Conservation (phyloP, 805 yeast species). For the Candida ponderosae region DNA sequence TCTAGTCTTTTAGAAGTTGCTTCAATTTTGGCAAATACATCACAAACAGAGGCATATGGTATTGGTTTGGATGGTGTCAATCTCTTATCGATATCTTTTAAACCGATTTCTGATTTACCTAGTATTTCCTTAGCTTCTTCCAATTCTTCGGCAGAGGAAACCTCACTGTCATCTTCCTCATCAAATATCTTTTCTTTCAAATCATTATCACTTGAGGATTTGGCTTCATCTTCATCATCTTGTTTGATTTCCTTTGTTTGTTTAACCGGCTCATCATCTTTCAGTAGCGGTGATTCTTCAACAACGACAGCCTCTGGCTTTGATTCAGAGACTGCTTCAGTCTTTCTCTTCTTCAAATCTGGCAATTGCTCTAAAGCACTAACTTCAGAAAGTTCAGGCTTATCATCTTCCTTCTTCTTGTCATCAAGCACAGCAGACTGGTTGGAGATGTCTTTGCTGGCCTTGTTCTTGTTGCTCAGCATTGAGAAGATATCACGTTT, state of each 20-base stretch:
- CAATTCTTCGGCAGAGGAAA: slow-evolving; percentile 16
- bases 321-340: background rate
- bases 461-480: slow-evolving; percentile 9
- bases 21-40: slow-evolving; percentile 72
- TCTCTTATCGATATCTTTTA: background rate
- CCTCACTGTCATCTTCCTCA: slow-evolving; percentile 12
- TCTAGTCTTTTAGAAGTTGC: slow-evolving; percentile 75
- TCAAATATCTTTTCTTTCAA: background rate
- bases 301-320: background rate
- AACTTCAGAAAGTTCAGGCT: background rate
- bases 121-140: slow-evolving; percentile 16
- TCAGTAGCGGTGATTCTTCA: background rate
- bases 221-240: background rate
- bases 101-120: slow-evolving; percentile 8
- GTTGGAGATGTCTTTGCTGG: background rate
- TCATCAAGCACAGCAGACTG: background rate
- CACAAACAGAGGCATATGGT: slow-evolving; percentile 35
- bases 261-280: background rate
- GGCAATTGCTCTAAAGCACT: slow-evolving; percentile 1
- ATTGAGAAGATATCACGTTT: slow-evolving; percentile 18
- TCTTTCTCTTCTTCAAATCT: slow-evolving; percentile 5
- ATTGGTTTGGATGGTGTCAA: slow-evolving; percentile 14
- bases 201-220: background rate
- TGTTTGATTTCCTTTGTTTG: background rate
- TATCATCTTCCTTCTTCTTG: background rate